Evolutionary conservation across 2,329 filamentous ascomycete genomes (phyloP), one percentile per base, ranked within the genome.

Genomic region (Simplicillium sp.): DNA sequence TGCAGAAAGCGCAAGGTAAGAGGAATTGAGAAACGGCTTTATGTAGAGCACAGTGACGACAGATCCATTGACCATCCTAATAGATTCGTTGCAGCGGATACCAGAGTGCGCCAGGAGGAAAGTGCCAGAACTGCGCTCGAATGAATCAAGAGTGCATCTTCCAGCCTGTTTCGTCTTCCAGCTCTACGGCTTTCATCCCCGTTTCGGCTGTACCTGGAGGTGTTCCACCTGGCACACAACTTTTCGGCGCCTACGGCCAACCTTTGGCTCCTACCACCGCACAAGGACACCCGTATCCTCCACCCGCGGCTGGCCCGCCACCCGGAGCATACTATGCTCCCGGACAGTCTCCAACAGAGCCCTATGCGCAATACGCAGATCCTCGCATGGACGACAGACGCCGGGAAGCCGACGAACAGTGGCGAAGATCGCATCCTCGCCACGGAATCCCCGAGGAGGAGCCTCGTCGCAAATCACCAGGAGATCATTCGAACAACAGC

Each of bases 61-160:
- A n/a, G n/a, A n/a, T n/a, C n/a, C 20, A 25, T 9, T 25, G 20
- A 46, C 43, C 6, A 4, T 13, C 29, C 4, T 16, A 33, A 14
- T 44, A 78, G 74, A 79, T 79, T 47, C 72, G 75, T 31, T 79
- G 75, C 60, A 78, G 73, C 45, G 75, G 75, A 20, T 77, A 77
- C 46, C 69, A 74, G 44, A 76, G 73, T 46, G 73, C 71, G 0
- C 70, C 71, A 0, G 74, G 74, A 15, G 75, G 74, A 11, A 76
- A 77, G 47, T 79, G 75, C 48, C 69, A 73, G 41, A 79, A 78
- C 49, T 79, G 75, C 50, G 72, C 74, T 32, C 73, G 76, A 46
- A 76, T 77, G 60, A 74, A 75, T 37, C 75, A 78, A 48, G 74
- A 79, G 45, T 79, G 75, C 44, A 67, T 78, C 12, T 78, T 79